These are phyloP conservation scores for Dalbergia cultrata DNA, from an alignment of 306 rosid genomes.

Conservation along the genomic window DNA sequence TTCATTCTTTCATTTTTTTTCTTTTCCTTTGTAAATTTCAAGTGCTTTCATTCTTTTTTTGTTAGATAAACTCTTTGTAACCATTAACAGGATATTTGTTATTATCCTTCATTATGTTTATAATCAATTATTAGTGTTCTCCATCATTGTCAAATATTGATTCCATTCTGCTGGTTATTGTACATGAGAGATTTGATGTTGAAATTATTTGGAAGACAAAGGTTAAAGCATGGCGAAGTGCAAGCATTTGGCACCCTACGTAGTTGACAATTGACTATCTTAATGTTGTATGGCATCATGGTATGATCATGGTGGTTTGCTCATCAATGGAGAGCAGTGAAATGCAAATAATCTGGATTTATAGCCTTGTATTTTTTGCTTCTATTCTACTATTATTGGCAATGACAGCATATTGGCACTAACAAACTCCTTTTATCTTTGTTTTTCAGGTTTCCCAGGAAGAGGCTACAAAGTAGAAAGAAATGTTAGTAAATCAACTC, in stretches of 20 bases:
- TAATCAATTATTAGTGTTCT: slow-evolving; percentile 20
- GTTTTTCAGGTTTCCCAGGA: no score
- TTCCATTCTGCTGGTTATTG: slow-evolving; percentile 51
- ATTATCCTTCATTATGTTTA: slow-evolving; percentile 18
- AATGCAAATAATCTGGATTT: no score
- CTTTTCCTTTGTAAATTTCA: slow-evolving; percentile 26
- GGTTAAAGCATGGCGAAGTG: slow-evolving; percentile 78
- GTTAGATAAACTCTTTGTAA: background rate
- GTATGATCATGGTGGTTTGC: no score
- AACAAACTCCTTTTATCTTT: no score
- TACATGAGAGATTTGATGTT: slow-evolving; percentile 74
- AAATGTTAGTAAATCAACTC: no score
- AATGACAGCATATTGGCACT: no score
- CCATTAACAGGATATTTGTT: slow-evolving; percentile 12
- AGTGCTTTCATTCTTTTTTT: slow-evolving; percentile 12
- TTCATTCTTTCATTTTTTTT: background rate
- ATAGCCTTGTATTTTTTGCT: no score
- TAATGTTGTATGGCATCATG: no score
- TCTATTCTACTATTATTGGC: no score
- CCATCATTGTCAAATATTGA: slow-evolving; percentile 46
- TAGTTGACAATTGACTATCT: no score
- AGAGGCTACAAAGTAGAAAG: no score
- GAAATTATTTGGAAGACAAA: slow-evolving; percentile 79
- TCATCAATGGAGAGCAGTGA: no score
- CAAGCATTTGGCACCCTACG: slow-evolving; percentile 83